Evolutionary conservation across 2,329 filamentous ascomycete species (phyloP), one percentile per base, ranked within the genome.

Genomic region (Akanthomyces dipterigenus): DNA sequence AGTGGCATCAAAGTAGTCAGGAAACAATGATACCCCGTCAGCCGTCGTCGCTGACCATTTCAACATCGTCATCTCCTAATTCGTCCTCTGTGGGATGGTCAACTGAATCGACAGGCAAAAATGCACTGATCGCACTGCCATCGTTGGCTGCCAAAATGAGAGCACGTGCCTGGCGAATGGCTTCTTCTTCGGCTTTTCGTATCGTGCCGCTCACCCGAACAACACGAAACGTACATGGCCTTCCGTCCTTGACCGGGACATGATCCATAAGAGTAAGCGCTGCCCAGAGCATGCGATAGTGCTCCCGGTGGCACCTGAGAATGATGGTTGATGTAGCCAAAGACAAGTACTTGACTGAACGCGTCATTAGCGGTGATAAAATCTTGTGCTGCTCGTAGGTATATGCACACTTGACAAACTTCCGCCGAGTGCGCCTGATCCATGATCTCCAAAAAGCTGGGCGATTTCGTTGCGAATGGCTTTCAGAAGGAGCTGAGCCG

Each of bases 261-360:
- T 76, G 81, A 24, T 87, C 87, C 79, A 95, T 88, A 67, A 92
- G 90, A 0, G 91, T 90, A 58, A 99, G 77, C 0, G 92, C 90
- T 0, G 92, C 88, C 95, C 95, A 99, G 5, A 96, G 87, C 64
- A 97, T 83, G 51, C 91, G 84, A 72, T 93, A 96, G 66, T 96
- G 88, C 18, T 87, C 86, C 62, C 95, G 87, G 3, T 90, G 86
- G 65, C 93, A 91, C 64, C 90, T 86, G 43, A 99, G 80, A 63
- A 99, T 99, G 60, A 93, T 91, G 1, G 93, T 99, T 6, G 91
- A 96, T 0, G 95, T 99, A n/a, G 92, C 89, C 3, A 87, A 81
- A 1, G 92, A 96, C 56, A 96, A 82, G 73, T 99, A 99, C 79
- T 96, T 96, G 58, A 99, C 91, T 93, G 65, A 16, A 9, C 2